Percentiles rank a stretch among this genome's conserved stretches.
Evolutionary conservation across 176 grass and related monocot genomes (phyloP).

Genomic region (Echinochloa phyllopogon): DNA sequence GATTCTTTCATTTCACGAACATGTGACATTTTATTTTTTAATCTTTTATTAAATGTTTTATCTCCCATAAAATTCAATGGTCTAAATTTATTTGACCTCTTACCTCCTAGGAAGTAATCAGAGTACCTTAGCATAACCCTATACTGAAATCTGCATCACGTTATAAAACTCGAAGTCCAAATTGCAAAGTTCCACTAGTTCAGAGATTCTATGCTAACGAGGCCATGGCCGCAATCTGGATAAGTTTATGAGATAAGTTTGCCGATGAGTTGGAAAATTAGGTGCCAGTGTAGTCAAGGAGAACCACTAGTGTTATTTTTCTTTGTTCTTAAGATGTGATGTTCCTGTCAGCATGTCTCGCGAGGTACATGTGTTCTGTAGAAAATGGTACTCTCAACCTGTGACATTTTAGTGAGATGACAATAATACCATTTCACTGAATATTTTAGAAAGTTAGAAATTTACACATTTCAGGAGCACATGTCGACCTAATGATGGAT

Average conservation of each 20-base stretch:
- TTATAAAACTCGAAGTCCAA: too few relatives aligned
- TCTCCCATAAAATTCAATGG: too few relatives aligned
- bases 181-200: too few relatives aligned
- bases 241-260: constrained; percentile 1
- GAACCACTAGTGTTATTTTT: neutral
- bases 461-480: neutral
- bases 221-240: neutral
- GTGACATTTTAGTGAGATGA: neutral
- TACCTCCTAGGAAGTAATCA: too few relatives aligned
- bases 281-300: neutral
- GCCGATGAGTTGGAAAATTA: neutral
- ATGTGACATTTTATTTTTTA: too few relatives aligned
- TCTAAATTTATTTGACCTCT: too few relatives aligned
- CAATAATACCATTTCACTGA: neutral
- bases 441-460: neutral
- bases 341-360: neutral
- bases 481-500: neutral
- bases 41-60: too few relatives aligned
- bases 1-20: too few relatives aligned
- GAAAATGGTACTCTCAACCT: neutral
- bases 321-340: neutral
- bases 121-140: too few relatives aligned
- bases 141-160: too few relatives aligned
- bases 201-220: neutral
- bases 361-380: neutral